These are phyloP conservation scores for Geopyxis carbonaria DNA, from an alignment of 495 filamentous ascomycete species.

Conservation along the genomic window DNA sequence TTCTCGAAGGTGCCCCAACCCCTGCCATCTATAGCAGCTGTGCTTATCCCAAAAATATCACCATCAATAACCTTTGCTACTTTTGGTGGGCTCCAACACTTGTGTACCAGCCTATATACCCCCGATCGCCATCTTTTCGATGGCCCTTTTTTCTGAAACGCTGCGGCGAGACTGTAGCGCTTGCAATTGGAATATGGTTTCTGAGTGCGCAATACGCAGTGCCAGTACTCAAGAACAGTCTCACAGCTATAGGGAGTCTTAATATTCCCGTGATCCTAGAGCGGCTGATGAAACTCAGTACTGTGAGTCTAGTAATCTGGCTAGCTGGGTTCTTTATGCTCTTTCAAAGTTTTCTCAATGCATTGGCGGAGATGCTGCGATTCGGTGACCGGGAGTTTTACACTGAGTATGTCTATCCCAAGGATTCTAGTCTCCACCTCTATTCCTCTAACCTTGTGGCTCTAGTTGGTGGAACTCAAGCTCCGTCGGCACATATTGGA, in stretches of 20 bases:
- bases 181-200: slow-evolving; percentile 84
- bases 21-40: slow-evolving; percentile 68
- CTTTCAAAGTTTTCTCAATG: slow-evolving; percentile 81
- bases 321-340: slow-evolving; percentile 90
- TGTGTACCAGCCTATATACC: slow-evolving; percentile 93
- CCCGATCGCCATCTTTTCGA: slow-evolving; percentile 55
- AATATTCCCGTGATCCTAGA: slow-evolving; percentile 71
- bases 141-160: slow-evolving; percentile 78
- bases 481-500: slow-evolving; percentile 74
- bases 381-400: slow-evolving; percentile 94
- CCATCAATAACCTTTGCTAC: slow-evolving; percentile 66
- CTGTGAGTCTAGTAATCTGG: slow-evolving; percentile 88
- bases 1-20: slow-evolving; percentile 53
- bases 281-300: slow-evolving; percentile 81
- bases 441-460: not conserved
- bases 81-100: slow-evolving; percentile 97
- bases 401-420: slow-evolving; percentile 35
- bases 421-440: not conserved
- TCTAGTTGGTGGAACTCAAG: slow-evolving; percentile 78
- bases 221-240: slow-evolving; percentile 71
- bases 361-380: slow-evolving; percentile 69
- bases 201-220: slow-evolving; percentile 82
- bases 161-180: slow-evolving; percentile 50
- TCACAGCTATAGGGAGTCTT: slow-evolving; percentile 66
- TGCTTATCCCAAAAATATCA: slow-evolving; percentile 82